Conservation (phyloP, 805 yeast genomes). For the Metschnikowia bowlesiae region DNA sequence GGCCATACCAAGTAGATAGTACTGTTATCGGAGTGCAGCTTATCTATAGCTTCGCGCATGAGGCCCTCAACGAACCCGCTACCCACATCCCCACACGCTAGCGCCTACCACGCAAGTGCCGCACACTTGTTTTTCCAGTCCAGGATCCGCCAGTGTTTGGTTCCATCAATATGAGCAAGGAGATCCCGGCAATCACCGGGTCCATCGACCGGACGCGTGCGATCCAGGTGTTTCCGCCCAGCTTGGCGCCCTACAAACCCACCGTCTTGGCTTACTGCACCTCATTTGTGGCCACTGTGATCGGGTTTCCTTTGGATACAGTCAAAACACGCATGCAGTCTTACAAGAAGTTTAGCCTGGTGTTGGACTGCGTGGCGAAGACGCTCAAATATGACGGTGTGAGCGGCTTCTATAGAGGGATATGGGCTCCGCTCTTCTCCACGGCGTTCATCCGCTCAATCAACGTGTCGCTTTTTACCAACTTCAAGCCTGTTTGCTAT, state of each 20-base stretch:
- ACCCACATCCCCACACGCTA: neutral
- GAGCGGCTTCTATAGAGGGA: slow-evolving; percentile 69
- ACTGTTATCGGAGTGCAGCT: neutral
- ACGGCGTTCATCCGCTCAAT: slow-evolving; percentile 62
- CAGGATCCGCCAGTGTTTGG: neutral
- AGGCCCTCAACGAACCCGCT: neutral
- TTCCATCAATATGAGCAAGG: neutral
- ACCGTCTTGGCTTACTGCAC: slow-evolving; percentile 61
- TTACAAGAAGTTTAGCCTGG: slow-evolving; percentile 51
- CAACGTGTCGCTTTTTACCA: slow-evolving; percentile 61
- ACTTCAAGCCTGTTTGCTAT: slow-evolving; percentile 40
- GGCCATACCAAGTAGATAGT: too few relatives aligned
- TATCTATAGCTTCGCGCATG: slow-evolving; percentile 2
- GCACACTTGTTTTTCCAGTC: neutral
- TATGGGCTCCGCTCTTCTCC: slow-evolving; percentile 67
- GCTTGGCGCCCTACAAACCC: slow-evolving; percentile 49
- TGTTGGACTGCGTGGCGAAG: slow-evolving; percentile 51
- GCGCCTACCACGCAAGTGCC: neutral
- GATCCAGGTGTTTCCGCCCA: slow-evolving; percentile 44
- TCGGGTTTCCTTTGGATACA: slow-evolving; percentile 87
- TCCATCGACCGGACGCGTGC: slow-evolving; percentile 44
- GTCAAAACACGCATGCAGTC: slow-evolving; percentile 85
- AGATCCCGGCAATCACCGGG: slow-evolving; percentile 59
- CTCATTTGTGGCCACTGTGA: slow-evolving; percentile 57
- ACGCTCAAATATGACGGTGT: slow-evolving; percentile 62